Evolutionary conservation across 306 rosid genomes (phyloP).

Genomic region (Gillenia trifoliata): DNA sequence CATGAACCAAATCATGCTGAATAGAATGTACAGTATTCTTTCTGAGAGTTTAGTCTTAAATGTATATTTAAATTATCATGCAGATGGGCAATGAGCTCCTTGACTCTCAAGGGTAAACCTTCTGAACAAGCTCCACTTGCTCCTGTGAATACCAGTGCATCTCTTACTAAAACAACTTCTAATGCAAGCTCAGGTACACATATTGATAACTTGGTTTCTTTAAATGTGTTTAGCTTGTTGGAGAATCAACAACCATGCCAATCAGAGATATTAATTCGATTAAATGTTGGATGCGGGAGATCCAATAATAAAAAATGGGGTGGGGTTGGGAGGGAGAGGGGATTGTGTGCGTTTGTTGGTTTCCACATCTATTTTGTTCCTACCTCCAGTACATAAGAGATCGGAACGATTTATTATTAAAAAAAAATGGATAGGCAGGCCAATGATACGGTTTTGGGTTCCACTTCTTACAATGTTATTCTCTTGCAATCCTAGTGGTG

Average conservation of each 20-base stretch:
- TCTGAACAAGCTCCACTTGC: constrained; percentile 77
- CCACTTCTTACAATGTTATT: constrained; percentile 7
- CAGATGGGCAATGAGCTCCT: constrained; percentile 99
- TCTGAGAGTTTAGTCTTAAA: neutral
- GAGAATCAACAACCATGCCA: neutral
- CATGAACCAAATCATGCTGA: neutral
- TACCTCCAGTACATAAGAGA: neutral
- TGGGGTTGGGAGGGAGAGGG: neutral
- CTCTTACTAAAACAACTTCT: constrained; percentile 50
- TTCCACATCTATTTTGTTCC: neutral
- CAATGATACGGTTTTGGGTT: neutral
- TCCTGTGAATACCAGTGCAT: constrained; percentile 47
- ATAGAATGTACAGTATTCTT: neutral
- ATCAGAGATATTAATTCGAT: neutral
- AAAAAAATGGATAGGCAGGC: neutral
- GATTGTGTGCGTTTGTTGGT: neutral
- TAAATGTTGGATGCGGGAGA: neutral
- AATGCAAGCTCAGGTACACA: constrained; percentile 64
- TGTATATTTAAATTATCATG: constrained; percentile 14
- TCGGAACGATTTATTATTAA: neutral
- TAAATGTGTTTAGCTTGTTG: neutral
- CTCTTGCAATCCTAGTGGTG: constrained; percentile 41
- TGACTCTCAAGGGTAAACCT: constrained; percentile 90
- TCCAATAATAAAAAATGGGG: neutral
- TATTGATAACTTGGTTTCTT: neutral